Base-by-base conservation (phyloP, 1,139 yeast genomes). In the Lodderomyces pseudojiufengensis region DNA sequence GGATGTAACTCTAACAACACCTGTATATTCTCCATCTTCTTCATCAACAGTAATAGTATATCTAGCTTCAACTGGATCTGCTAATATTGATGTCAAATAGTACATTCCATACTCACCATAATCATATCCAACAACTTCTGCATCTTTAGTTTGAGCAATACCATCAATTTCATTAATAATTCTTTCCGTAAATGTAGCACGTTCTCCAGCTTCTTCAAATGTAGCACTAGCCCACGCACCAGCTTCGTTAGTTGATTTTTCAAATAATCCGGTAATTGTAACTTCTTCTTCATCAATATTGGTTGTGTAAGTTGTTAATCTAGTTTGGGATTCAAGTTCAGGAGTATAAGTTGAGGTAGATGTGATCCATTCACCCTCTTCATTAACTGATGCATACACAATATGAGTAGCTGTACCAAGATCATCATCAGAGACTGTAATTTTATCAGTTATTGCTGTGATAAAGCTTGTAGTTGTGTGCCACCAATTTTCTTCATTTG, bases 121-220 rank as follows among this genome's bases (percentile, higher is more conserved):
- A 15, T 27, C 5, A 14, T 27, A 27, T 15, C 29, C 29, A 13
- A 13, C 13, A 5, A 27, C n/a, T 14, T 27, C 29, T 15, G 29
- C 29, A 27, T 27, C 29, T 14, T 27, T 27, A 7, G 29, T 27
- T 15, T 27, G 29, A 5, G n/a, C 7, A 4, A 9, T 27, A 11
- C 9, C 29, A 5, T 27, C 29, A 27, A 27, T 13, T 14, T 27
- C 29, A 8, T 5, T 24, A 15, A 27, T 15, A n/a, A 27, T 14
- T 27, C 29, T 27, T n/a, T 10, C 6, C 7, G 29, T 27, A 15
- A 27, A 27, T 14, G 29, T 27, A 9, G 29, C n/a, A 27, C 16
- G 5, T 27, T 27, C 29, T 4, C 4, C 7, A 4, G n/a, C 11
- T n/a, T 13, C 20, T 13, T 5, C 11, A 15, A 11, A 15, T 14